These are phyloP conservation scores for Exophiala sp. DNA, from an alignment of 2,329 filamentous ascomycete genomes.

Conservation along the genomic window DNA sequence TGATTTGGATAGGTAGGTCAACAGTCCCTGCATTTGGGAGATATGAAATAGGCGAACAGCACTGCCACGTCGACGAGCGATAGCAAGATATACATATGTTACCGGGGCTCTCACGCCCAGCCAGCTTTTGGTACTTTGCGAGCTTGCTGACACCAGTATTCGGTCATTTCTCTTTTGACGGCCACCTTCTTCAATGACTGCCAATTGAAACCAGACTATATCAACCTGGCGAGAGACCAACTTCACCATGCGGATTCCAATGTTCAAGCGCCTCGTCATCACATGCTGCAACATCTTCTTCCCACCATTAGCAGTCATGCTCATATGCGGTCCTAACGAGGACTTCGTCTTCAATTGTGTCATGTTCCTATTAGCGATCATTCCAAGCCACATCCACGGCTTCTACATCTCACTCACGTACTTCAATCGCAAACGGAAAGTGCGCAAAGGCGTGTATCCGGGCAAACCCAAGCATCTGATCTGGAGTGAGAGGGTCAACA, in stretches of 20 bases:
- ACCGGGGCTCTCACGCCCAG: too few relatives aligned
- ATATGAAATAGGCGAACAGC: too few relatives aligned
- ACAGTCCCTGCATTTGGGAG: too few relatives aligned
- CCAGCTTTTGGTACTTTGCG: too few relatives aligned
- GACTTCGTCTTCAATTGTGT: conserved; percentile 39
- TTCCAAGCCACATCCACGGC: conserved; percentile 41
- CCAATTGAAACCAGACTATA: too few relatives aligned
- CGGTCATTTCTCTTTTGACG: too few relatives aligned
- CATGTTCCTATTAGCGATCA: conserved; percentile 40
- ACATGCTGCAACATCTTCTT: conserved; percentile 40
- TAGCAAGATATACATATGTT: too few relatives aligned
- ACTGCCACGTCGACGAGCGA: too few relatives aligned
- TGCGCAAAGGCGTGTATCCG: conserved; percentile 37
- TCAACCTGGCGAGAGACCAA: background rate
- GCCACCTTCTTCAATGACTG: too few relatives aligned
- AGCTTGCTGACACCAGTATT: too few relatives aligned
- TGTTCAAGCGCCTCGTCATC: conserved; percentile 35
- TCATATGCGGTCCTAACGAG: conserved; percentile 36
- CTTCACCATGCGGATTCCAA: conserved; percentile 21
- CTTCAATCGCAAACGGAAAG: conserved; percentile 38
- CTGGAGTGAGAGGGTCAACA: conserved; percentile 35
- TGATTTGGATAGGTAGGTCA: too few relatives aligned
- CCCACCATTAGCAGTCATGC: conserved; percentile 37
- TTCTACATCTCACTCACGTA: conserved; percentile 42
- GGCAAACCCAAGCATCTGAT: conserved; percentile 36